Conservation (phyloP, 495 filamentous ascomycete species). For the Astrocystis sublimbata region DNA sequence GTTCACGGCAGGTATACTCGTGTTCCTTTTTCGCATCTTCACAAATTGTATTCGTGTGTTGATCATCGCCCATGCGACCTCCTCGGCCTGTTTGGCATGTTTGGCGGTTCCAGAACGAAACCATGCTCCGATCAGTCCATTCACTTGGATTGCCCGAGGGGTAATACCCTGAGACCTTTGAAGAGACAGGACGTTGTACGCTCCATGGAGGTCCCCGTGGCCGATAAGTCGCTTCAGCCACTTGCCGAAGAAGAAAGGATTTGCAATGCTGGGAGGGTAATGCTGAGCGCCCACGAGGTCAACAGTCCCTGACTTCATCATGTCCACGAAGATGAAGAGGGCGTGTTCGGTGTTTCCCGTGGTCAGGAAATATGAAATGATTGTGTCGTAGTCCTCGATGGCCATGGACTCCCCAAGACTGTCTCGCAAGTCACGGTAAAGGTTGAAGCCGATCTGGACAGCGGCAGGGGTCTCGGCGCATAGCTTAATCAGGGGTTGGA, state of each 20-base stretch:
- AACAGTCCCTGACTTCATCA: conserved; percentile 68
- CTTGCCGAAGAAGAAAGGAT: conserved; percentile 77
- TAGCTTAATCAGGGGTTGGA: conserved; percentile 66
- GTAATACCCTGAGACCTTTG: conserved; percentile 66
- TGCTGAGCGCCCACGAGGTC: conserved; percentile 43
- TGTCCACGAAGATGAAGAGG: conserved; percentile 75
- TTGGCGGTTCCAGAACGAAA: conserved; percentile 58
- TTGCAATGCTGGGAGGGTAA: conserved; percentile 64
- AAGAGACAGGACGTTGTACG: conserved; percentile 64
- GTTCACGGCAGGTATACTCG: conserved; percentile 34
- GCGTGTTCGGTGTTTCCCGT: conserved; percentile 61
- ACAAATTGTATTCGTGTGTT: conserved; percentile 62
- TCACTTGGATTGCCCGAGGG: conserved; percentile 68
- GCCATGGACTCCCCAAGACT: conserved; percentile 62
- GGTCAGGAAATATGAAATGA: conserved; percentile 64
- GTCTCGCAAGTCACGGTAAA: conserved; percentile 63
- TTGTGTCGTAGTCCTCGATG: conserved; percentile 72
- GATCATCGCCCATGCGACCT: conserved; percentile 77
- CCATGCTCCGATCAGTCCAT: conserved; percentile 76
- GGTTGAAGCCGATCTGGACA: conserved; percentile 61
- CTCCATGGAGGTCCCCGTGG: conserved; percentile 67
- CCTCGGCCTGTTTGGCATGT: conserved; percentile 62
- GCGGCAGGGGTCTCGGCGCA: conserved; percentile 36
- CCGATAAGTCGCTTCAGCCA: conserved; percentile 82
- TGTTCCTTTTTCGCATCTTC: conserved; percentile 36